A percentile compares a stretch with the other conserved stretches of the same genome.
These are phyloP conservation scores for Kurtzmaniella fragi DNA, from an alignment of 805 yeast genomes.

Conservation along the genomic window DNA sequence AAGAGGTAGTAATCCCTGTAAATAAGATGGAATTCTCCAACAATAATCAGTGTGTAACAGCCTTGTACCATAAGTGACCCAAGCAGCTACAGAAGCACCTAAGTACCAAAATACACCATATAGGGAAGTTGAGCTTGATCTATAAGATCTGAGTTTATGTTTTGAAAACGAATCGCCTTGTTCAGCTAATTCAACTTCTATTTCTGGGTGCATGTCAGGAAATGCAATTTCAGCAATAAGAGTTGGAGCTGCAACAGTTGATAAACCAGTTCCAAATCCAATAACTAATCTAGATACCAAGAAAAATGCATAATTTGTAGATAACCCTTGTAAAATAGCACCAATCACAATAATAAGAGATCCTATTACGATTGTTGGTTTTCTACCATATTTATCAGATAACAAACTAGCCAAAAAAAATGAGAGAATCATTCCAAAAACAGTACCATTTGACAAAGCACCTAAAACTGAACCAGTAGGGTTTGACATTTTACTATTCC, in stretches of 20 bases:
- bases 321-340: conserved; percentile 31
- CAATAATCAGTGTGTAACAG: conserved; percentile 23
- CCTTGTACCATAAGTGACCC: conserved; percentile 46
- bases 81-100: conserved; percentile 51
- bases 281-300: conserved; percentile 42
- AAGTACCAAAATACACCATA: conserved; percentile 42
- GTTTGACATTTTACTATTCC: conserved; percentile 35
- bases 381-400: conserved; percentile 39
- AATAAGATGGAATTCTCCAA: conserved; percentile 52
- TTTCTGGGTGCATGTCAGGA: conserved; percentile 40
- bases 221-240: conserved; percentile 47
- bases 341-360: conserved; percentile 24
- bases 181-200: conserved; percentile 2
- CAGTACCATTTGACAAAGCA: conserved; percentile 36
- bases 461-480: conserved; percentile 38
- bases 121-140: conserved; percentile 8
- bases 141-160: conserved; percentile 15
- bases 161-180: no score
- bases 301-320: conserved; percentile 33
- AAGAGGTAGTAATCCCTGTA: conserved; percentile 46
- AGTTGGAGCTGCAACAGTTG: conserved; percentile 43
- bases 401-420: conserved; percentile 22
- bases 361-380: conserved; percentile 21
- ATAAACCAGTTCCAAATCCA: conserved; percentile 42
- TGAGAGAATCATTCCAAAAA: conserved; percentile 35